Evolutionary conservation across 2,329 filamentous ascomycete genomes (phyloP).

Genomic region (Huntiella abstrusa): DNA sequence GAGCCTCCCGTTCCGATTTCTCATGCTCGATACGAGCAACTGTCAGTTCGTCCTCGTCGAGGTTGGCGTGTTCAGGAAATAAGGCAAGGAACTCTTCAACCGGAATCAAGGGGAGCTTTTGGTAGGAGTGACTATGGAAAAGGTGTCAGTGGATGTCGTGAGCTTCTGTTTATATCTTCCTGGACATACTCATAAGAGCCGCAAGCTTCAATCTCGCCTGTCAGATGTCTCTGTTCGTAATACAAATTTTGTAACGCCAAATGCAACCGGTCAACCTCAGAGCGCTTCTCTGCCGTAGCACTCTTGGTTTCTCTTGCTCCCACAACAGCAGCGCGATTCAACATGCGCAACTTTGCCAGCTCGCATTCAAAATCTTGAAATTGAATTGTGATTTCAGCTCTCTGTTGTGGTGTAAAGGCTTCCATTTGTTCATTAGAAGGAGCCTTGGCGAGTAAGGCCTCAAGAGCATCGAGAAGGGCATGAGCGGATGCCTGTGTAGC

Average conservation of each 20-base stretch:
- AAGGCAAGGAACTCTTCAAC: slow-evolving; percentile 61
- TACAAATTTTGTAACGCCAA: slow-evolving; percentile 88
- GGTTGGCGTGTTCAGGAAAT: slow-evolving; percentile 55
- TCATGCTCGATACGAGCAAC: slow-evolving; percentile 83
- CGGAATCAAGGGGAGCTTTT: slow-evolving; percentile 66
- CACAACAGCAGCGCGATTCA: slow-evolving; percentile 68
- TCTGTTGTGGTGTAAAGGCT: slow-evolving; percentile 15
- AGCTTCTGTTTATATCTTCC: neutral
- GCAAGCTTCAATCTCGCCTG: slow-evolving; percentile 77
- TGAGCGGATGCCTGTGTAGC: slow-evolving; percentile 56
- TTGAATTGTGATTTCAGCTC: neutral
- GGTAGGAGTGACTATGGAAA: slow-evolving; percentile 57
- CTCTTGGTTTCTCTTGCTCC: slow-evolving; percentile 71
- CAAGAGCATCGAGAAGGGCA: slow-evolving; percentile 37
- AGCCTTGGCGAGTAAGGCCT: slow-evolving; percentile 13
- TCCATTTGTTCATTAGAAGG: slow-evolving; percentile 23
- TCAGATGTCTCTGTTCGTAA: slow-evolving; percentile 83
- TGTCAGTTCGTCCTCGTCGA: slow-evolving; percentile 67
- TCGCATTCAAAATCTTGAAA: slow-evolving; percentile 29
- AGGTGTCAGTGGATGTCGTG: neutral
- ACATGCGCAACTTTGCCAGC: slow-evolving; percentile 59
- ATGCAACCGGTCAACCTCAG: slow-evolving; percentile 81
- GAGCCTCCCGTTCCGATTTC: slow-evolving; percentile 58
- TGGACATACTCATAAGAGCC: slow-evolving; percentile 69
- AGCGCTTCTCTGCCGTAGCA: slow-evolving; percentile 66